Evolutionary conservation across 23 red algal genomes (phyloP).

Genomic region (Gracilaria gracilis): DNA sequence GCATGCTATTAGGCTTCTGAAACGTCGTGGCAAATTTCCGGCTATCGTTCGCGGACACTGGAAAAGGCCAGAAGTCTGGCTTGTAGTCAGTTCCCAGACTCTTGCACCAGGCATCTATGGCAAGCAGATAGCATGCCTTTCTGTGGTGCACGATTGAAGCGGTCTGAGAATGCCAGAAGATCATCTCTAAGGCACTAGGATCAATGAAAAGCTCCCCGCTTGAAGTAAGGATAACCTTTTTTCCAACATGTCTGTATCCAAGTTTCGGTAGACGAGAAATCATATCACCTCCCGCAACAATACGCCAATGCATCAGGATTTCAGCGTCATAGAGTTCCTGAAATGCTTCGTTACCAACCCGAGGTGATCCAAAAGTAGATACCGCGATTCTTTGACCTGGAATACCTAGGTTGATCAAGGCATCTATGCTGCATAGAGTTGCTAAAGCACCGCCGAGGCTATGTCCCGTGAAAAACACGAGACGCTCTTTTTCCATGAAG

Average conservation of each 20-base stretch:
- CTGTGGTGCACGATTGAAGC: conserved; percentile 68
- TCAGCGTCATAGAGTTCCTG: conserved; percentile 59
- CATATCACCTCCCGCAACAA: conserved; percentile 73
- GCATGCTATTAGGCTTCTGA: conserved; percentile 43
- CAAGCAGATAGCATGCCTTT: conserved; percentile 68
- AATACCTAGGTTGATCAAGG: conserved; percentile 37
- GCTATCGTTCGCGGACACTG: conserved; percentile 66
- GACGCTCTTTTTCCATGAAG: conserved; percentile 52
- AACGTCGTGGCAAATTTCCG: conserved; percentile 53
- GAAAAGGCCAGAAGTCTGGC: conserved; percentile 78
- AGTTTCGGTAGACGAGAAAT: conserved; percentile 78
- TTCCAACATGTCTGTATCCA: conserved; percentile 76
- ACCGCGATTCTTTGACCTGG: conserved; percentile 28
- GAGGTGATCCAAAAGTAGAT: conserved; percentile 83
- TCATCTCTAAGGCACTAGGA: conserved; percentile 73
- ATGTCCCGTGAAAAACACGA: conserved; percentile 70
- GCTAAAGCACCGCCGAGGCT: conserved; percentile 85
- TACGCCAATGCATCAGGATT: conserved; percentile 71
- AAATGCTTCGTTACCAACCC: conserved; percentile 82
- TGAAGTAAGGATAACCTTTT: conserved; percentile 66
- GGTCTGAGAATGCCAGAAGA: conserved; percentile 70
- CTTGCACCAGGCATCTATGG: conserved; percentile 74
- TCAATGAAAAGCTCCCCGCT: conserved; percentile 76
- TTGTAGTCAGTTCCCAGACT: conserved; percentile 51
- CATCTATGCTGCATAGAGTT: conserved; percentile 69